Base-by-base conservation (phyloP, 2,329 filamentous ascomycete species). In the Aspergillus puulaauensis region DNA sequence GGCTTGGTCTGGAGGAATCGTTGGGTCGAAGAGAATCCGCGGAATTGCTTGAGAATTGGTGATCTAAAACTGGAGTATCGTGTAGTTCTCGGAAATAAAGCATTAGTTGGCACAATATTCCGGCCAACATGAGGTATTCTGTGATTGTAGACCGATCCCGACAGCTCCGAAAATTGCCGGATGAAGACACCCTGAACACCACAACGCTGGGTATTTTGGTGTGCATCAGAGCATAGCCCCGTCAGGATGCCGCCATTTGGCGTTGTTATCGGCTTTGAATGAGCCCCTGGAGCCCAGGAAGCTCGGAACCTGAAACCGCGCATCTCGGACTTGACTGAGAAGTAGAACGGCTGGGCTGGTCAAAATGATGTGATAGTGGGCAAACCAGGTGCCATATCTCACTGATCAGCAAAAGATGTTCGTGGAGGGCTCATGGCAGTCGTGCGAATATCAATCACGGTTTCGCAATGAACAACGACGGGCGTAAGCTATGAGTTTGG, bases 261-360 rank as follows among this genome's bases (percentile, higher is more conserved):
- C 46, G 61, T 66, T 57, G 64, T 53, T 57, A 64, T 55, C 58
- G 64, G 69, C 61, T 64, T 66, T 58, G 66, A 59, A 56, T 62
- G 63, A 56, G 66, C 60, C 58, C 71, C 70, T 64, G 69, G 65
- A 58, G 68, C 62, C 65, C 73, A 70, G 63, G 73, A 68, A 41
- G 68, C 69, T 58, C 75, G 71, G 60, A 75, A 67, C 67, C 71
- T 69, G 57, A 75, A 70, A 69, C 73, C 72, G 74, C 76, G 74
- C 75, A 78, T 77, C 62, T 72, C 71, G 65, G 64, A 64, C 57
- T 64, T 66, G 59, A 61, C 50, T 31, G 27, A 11, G 27, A 4
- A 31, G 27, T 31, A 21, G 58, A 63, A 61, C 59, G 54, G 62
- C 59, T 63, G 57, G 59, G 57, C 63, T 61, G 59, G 65, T 65